Base-by-base conservation (phyloP, 2,329 filamentous ascomycete species). In the Xylaria sp. region DNA sequence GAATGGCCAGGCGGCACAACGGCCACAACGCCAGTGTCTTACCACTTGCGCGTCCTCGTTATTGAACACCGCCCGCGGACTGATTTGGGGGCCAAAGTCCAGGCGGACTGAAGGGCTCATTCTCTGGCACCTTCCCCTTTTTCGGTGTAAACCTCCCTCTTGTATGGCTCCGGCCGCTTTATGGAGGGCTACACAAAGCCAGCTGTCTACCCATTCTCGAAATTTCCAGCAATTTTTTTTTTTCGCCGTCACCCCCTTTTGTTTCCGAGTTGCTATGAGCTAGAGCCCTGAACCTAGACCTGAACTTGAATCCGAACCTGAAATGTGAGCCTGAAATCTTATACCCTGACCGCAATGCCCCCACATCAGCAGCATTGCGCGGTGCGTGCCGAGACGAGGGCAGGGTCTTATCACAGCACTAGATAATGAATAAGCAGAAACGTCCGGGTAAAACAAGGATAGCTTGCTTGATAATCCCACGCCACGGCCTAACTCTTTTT, bases 111-210 rank as follows among this genome's bases (percentile, higher is more conserved):
- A 61, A 57, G 51, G 65, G 68, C 58, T 56, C 66, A 59, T 15
- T 66, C 22, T 54, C 58, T 31, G 55, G 50, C 56, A n/a, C 29
- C 42, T 63, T 33, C 55, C 17, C 39, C 50, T 65, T 72, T 74
- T 74, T 76, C 74, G 74, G 74, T 76, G 74, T 70, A 64, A 66
- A 68, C 42, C 68, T 71, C 61, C 66, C 69, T 56, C n/a, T 44
- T 67, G 67, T 61, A 68, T 68, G 57, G 67, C 60, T 65, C 65
- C 59, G 55, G 36, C 59, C 33, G 33, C 62, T 54, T 69, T 67
- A 73, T 62, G 73, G 73, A 72, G 70, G 71, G 74, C 68, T 73
- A 66, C 73, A 75, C 71, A 73, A 69, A 71, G 66, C 68, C 20
- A 57, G 65, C 66, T 61, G 68, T 69, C 68, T 65, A 61, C 55